These are phyloP conservation scores for Neoboletus brunneissimus DNA, from an alignment of 768 basidiomycete genomes.

Conservation along the genomic window DNA sequence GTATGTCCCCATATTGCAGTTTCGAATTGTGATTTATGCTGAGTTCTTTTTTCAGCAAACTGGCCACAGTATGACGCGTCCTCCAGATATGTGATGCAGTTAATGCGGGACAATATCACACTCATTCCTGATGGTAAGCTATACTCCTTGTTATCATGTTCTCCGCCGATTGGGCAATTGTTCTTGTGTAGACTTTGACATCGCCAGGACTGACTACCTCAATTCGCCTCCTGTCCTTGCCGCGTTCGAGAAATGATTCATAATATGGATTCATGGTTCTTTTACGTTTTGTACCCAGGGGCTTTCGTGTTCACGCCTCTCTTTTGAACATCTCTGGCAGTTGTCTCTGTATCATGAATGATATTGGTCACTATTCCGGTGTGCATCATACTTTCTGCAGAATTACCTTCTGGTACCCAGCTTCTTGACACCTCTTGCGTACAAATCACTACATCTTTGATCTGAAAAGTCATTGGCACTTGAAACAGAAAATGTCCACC, in stretches of 20 bases:
- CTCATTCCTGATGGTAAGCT: conserved; percentile 48
- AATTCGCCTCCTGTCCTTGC: conserved; percentile 9
- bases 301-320: not conserved
- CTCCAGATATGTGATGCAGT: conserved; percentile 43
- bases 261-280: not conserved
- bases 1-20: conserved; percentile 33
- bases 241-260: conserved; percentile 17
- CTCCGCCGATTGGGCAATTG: no score
- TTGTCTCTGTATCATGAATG: not conserved
- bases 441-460: no score
- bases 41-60: not conserved
- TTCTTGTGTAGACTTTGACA: conserved; percentile 4
- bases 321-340: not conserved
- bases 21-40: not conserved
- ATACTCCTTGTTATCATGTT: no score
- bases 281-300: not conserved
- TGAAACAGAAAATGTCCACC: no score
- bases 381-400: not conserved
- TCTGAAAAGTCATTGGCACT: no score
- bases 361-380: not conserved
- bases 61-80: conserved; percentile 46
- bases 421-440: no score
- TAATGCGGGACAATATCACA: conserved; percentile 52
- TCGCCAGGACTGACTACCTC: conserved; percentile 13
- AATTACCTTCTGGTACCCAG: no score